Base-by-base conservation (phyloP, 2,329 filamentous ascomycete genomes). In the Hypoxylon sp. region DNA sequence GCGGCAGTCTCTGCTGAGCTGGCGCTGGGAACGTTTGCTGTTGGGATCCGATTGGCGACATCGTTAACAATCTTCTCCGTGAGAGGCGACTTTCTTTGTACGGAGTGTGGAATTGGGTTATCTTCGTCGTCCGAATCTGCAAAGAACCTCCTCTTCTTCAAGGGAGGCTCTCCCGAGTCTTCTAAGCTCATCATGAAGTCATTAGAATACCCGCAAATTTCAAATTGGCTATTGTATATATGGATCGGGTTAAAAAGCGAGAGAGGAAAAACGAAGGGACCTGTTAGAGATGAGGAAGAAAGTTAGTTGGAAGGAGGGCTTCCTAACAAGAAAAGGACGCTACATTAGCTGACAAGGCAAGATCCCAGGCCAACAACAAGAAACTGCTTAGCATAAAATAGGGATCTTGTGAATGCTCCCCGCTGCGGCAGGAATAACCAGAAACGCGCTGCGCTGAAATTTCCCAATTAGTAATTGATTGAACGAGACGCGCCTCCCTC, bases 131-230 rank as follows among this genome's bases (percentile, higher is more conserved):
- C 73, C 6, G 68, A 70, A 57, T 84, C 81, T 3, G 77, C 71
- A 67, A 86, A 85, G 75, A 86, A 80, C 39, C 79, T 74, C 39
- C 77, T 75, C 68, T 77, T 80, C 69, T 81, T 81, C 29, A 71
- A 67, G 3, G 79, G 80, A 31, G 78, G 79, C 35, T 78, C 76
- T 35, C 72, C 76, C 1, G 80, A 80, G 50, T 78, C 75, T 65
- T 74, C 72, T 59, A 78, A 74, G 53, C 80, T 81, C 84, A 85
- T 85, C 39, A 44, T 65, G 59, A 46, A 13, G 14, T 60, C 50
- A 69, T 64, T 50, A n/a, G 29, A 53, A 29, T n/a, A 31, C 19
- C 42, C 22, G 14, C 44, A 47, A 59, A 24, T 52, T 3, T 29
- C 22, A 17, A 14, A 39, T 37, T 26, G n/a, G 14, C 14, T 10